Conservation (phyloP, 805 yeast genomes). For the Yarrowia phangngaensis region DNA sequence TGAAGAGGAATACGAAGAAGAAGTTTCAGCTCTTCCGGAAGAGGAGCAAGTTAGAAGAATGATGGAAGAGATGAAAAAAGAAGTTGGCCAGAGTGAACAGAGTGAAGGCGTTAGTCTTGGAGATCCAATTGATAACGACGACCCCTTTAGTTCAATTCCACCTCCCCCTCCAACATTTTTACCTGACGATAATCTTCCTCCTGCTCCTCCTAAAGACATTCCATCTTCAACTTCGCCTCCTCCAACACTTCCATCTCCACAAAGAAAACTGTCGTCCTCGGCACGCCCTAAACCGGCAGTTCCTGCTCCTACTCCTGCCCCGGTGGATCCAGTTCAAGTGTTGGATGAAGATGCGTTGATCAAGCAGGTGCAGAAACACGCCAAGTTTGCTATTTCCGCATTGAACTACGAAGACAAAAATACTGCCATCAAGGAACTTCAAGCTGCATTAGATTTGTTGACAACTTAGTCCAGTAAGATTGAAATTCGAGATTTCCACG, state of each 20-base stretch:
- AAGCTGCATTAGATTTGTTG: slow-evolving; percentile 46
- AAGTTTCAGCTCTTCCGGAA: neutral
- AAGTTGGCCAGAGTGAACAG: slow-evolving; percentile 4
- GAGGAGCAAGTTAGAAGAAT: slow-evolving; percentile 7
- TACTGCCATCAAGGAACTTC: slow-evolving; percentile 60
- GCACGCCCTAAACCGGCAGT: slow-evolving; percentile 3
- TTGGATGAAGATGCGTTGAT: slow-evolving; percentile 41
- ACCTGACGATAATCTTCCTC: slow-evolving; percentile 4
- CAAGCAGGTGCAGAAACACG: slow-evolving; percentile 54
- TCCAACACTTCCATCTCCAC: slow-evolving; percentile 25
- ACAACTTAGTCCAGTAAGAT: neutral
- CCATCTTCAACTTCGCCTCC: slow-evolving; percentile 28
- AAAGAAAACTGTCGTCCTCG: slow-evolving; percentile 23
- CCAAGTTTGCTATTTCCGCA: slow-evolving; percentile 70
- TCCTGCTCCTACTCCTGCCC: slow-evolving; percentile 17
- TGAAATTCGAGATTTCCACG: no score
- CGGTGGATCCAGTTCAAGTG: slow-evolving; percentile 31
- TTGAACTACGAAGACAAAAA: slow-evolving; percentile 61
- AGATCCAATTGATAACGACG: neutral
- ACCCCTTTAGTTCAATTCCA: slow-evolving; percentile 9
- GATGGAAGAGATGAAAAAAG: slow-evolving; percentile 10
- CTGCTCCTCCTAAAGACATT: slow-evolving; percentile 22
- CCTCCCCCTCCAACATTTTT: slow-evolving; percentile 9
- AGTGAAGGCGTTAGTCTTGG: no score
- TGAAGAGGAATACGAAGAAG: slow-evolving; percentile 27